phyloP scores from a whole-genome alignment of 306 rosid genomes.

The Erythrophleum fordii region DNA sequence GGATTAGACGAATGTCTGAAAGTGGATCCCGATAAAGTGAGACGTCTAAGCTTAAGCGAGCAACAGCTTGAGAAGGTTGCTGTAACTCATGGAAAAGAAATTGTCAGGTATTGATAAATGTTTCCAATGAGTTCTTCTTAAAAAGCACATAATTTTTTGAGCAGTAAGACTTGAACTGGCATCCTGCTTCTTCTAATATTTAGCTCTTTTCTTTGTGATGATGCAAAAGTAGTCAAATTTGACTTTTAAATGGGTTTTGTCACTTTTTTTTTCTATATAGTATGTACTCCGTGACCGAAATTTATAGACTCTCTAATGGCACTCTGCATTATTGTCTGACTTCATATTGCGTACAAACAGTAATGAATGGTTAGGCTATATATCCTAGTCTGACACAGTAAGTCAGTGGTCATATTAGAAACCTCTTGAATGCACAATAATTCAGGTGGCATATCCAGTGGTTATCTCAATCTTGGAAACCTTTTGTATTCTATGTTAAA shows the following conservation, averaged over 20 bases:
- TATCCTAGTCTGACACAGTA: neutral
- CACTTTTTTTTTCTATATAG: neutral
- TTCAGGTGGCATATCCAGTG: conserved; percentile 22
- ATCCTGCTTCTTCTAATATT: neutral
- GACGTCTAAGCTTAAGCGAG: conserved; percentile 97
- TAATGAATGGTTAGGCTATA: conserved; percentile 3
- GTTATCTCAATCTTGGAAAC: conserved; percentile 17
- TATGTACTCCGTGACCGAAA: neutral
- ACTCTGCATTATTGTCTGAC: neutral
- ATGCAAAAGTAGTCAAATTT: conserved; percentile 31
- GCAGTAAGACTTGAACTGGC: conserved; percentile 24
- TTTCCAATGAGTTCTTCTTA: conserved; percentile 1
- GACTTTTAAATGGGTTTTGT: neutral
- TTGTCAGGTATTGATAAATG: conserved; percentile 72
- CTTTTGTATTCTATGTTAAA: neutral
- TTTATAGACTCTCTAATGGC: conserved; percentile 14
- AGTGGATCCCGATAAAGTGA: conserved; percentile 85
- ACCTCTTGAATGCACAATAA: conserved; percentile 1
- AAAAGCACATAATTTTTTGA: neutral
- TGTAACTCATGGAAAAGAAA: conserved; percentile 65
- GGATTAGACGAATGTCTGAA: conserved; percentile 75
- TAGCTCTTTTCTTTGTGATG: neutral
- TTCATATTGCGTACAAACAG: neutral
- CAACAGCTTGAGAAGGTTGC: conserved; percentile 84
- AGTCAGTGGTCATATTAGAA: neutral